These are phyloP conservation scores for Thecaphora thlaspeos DNA, from an alignment of 1,284 basidiomycete genomes.

Conservation along the genomic window DNA sequence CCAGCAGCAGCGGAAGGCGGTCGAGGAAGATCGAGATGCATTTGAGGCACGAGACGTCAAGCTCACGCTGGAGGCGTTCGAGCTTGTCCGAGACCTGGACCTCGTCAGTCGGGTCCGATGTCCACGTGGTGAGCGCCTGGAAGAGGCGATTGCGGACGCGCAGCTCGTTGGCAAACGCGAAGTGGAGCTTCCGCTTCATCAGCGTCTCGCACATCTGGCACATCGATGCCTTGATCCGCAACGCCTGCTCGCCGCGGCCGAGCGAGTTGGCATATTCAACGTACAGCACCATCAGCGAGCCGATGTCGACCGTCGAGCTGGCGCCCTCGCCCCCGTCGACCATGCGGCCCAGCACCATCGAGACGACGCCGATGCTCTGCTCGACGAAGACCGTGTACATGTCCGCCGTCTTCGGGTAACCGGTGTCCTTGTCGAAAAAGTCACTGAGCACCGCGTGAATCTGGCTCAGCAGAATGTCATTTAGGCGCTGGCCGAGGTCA, in stretches of 20 bases:
- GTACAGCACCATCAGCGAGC: constrained; percentile 50
- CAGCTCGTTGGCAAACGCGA: constrained; percentile 48
- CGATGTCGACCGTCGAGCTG: constrained; percentile 41
- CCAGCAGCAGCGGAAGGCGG: constrained; percentile 45
- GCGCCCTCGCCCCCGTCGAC: constrained; percentile 10
- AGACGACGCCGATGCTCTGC: constrained; percentile 49
- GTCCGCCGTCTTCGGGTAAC: constrained; percentile 42
- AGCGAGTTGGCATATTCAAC: constrained; percentile 53
- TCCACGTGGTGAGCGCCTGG: constrained; percentile 51
- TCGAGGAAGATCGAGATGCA: constrained; percentile 51
- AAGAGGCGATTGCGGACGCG: constrained; percentile 52
- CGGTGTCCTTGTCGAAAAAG: constrained; percentile 51
- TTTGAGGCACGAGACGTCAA: constrained; percentile 49
- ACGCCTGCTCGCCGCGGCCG: constrained; percentile 43
- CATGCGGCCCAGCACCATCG: constrained; percentile 43
- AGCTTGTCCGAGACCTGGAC: constrained; percentile 22
- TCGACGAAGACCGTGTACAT: constrained; percentile 54
- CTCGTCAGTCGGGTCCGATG: constrained; percentile 44
- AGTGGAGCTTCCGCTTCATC: constrained; percentile 45
- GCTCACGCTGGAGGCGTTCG: constrained; percentile 47
- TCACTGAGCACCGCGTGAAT: constrained; percentile 51
- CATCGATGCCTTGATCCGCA: constrained; percentile 50
- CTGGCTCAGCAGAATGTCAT: constrained; percentile 49
- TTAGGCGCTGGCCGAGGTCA: constrained; percentile 40
- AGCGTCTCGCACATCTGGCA: constrained; percentile 50